Conservation (phyloP, 768 basidiomycete species). For the Collybia nuda region DNA sequence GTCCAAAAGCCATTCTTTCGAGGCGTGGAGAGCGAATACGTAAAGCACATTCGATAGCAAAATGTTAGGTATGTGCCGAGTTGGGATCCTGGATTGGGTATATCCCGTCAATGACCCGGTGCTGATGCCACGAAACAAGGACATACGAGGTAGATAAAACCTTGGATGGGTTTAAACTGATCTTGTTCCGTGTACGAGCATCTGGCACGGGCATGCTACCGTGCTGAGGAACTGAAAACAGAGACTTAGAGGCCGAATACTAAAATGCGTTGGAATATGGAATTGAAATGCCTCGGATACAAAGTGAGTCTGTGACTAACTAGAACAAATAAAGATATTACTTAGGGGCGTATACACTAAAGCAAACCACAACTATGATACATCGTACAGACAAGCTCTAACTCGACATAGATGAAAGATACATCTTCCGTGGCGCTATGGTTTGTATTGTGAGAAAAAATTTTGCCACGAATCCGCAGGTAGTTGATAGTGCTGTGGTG, state of each 20-base stretch:
- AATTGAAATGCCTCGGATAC: neutral
- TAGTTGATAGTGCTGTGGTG: constrained; percentile 29
- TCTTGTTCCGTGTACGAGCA: constrained; percentile 66
- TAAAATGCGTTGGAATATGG: neutral
- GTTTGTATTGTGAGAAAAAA: constrained; percentile 45
- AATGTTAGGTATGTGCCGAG: constrained; percentile 52
- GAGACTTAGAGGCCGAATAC: neutral
- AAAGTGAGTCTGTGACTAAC: constrained; percentile 15
- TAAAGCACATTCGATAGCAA: constrained; percentile 63
- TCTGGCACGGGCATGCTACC: constrained; percentile 60
- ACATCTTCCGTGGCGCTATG: constrained; percentile 7
- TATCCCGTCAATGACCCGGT: constrained; percentile 18
- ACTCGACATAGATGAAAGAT: neutral
- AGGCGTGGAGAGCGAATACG: constrained; percentile 58
- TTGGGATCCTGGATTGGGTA: constrained; percentile 43
- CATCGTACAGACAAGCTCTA: constrained; percentile 9
- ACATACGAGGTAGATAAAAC: constrained; percentile 57
- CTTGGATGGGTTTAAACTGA: constrained; percentile 56
- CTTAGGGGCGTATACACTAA: constrained; percentile 9
- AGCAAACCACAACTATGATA: constrained; percentile 17
- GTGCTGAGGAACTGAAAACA: constrained; percentile 7
- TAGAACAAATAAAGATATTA: constrained; percentile 28
- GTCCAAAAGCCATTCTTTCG: constrained; percentile 66
- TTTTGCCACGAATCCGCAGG: constrained; percentile 47
- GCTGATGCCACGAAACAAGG: neutral